A percentile compares a stretch with the other conserved stretches of the same genome.
These are phyloP conservation scores for Hagleromyces aurorensis DNA, from an alignment of 805 yeast genomes.

Conservation along the genomic window DNA sequence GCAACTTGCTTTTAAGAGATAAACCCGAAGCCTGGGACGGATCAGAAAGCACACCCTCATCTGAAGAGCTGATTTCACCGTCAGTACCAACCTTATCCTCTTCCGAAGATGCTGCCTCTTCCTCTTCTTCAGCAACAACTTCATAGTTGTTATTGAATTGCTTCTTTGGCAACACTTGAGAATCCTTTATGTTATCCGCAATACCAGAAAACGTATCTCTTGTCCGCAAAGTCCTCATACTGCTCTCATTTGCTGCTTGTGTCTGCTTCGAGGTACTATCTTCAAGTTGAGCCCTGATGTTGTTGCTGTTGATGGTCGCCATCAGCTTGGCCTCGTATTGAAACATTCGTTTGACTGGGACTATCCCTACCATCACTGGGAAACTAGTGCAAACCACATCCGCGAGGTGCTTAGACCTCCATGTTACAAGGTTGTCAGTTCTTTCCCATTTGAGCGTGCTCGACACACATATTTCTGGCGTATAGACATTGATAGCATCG, in stretches of 20 bases:
- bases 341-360: constrained; percentile 24
- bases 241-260: too few species aligned
- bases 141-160: background rate
- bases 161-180: too few species aligned
- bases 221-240: too few species aligned
- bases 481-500: constrained; percentile 28
- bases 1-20: constrained; percentile 11
- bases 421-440: constrained; percentile 18
- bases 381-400: constrained; percentile 22
- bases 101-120: background rate
- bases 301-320: background rate
- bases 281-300: background rate
- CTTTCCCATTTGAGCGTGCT: constrained; percentile 20
- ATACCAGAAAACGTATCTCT: too few species aligned
- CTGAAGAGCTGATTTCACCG: too few species aligned
- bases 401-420: constrained; percentile 21
- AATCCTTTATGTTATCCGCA: too few species aligned
- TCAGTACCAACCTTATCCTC: too few species aligned
- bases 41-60: constrained; percentile 2
- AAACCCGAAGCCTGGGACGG: constrained; percentile 1
- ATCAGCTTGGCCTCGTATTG: constrained; percentile 20
- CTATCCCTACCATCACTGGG: constrained; percentile 27
- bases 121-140: background rate
- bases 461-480: constrained; percentile 27
- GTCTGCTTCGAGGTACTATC: too few species aligned